Evolutionary conservation across 148 eudicot species (phyloP).

Genomic region (Amaranthus palmeri): DNA sequence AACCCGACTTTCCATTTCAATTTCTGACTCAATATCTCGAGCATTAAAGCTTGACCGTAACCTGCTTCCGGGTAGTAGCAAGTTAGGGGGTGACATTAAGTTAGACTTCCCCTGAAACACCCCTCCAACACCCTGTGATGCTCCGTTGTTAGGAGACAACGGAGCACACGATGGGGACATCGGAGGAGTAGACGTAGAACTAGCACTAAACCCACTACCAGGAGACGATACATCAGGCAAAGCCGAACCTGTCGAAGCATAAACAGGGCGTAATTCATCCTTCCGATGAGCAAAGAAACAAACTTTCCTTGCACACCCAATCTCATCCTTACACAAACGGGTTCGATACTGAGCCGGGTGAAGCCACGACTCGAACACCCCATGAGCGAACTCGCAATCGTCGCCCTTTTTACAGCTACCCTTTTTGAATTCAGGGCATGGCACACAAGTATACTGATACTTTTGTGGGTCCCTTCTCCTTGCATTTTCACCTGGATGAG

Average conservation of each 20-base stretch:
- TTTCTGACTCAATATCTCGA: slow-evolving; percentile 62
- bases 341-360: slow-evolving; percentile 97
- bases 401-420: slow-evolving; percentile 68
- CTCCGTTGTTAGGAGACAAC: slow-evolving; percentile 46
- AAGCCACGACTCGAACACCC: slow-evolving; percentile 94
- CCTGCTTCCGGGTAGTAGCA: slow-evolving; percentile 77
- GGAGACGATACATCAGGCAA: slow-evolving; percentile 39
- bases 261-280: slow-evolving; percentile 82
- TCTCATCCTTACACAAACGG: slow-evolving; percentile 85
- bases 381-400: slow-evolving; percentile 87
- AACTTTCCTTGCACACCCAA: slow-evolving; percentile 69
- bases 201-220: too few species aligned
- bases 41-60: slow-evolving; percentile 70
- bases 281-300: slow-evolving; percentile 88
- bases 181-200: slow-evolving; percentile 47
- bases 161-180: slow-evolving; percentile 58
- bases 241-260: slow-evolving; percentile 85
- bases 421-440: slow-evolving; percentile 90
- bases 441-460: slow-evolving; percentile 81
- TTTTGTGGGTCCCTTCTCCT: slow-evolving; percentile 78
- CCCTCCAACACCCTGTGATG: slow-evolving; percentile 27
- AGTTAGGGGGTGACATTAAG: slow-evolving; percentile 41
- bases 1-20: slow-evolving; percentile 38
- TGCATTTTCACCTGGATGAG: slow-evolving; percentile 95
- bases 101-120: slow-evolving; percentile 56